phyloP scores from a whole-genome alignment of 768 basidiomycete species.

The Boletus sp. region DNA sequence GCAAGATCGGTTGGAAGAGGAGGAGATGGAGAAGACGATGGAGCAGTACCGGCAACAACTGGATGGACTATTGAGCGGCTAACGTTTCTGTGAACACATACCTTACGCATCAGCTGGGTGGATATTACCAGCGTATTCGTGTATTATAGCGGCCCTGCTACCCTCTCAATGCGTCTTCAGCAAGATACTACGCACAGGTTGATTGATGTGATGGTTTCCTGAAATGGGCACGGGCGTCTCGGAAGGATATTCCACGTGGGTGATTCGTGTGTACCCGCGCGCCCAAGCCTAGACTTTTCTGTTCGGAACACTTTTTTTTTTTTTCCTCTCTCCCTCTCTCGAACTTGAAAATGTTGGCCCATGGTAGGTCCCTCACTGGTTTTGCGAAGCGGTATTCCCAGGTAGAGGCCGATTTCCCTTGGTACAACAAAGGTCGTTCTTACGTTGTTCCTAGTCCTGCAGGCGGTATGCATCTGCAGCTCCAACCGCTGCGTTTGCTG shows the following conservation, averaged over 20 bases:
- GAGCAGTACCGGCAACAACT: constrained; percentile 88
- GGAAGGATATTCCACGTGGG: constrained; percentile 16
- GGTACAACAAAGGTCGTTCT: constrained; percentile 3
- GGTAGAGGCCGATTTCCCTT: constrained; percentile 35
- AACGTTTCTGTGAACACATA: constrained; percentile 10
- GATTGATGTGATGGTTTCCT: constrained; percentile 5
- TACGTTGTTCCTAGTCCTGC: constrained; percentile 39
- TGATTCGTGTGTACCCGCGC: constrained; percentile 25
- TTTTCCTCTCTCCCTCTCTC: constrained; percentile 20
- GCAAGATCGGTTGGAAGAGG: constrained; percentile 67
- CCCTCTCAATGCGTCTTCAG: not conserved
- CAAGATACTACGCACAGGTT: not conserved
- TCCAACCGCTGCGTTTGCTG: constrained; percentile 87
- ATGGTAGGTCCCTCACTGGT: constrained; percentile 49
- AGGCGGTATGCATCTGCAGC: constrained; percentile 66
- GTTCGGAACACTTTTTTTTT: constrained; percentile 16
- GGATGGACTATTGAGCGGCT: constrained; percentile 72
- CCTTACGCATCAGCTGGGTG: constrained; percentile 5
- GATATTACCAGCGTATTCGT: not conserved
- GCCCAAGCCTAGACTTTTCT: constrained; percentile 10
- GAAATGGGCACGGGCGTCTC: constrained; percentile 1
- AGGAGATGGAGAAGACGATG: constrained; percentile 84
- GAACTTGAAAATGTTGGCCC: constrained; percentile 51
- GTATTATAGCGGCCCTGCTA: constrained; percentile 5
- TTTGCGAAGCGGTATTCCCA: constrained; percentile 48